Evolutionary conservation across 495 filamentous ascomycete species (phyloP), one percentile per base, ranked within the genome.

Genomic region (Penicillium riverlandense): DNA sequence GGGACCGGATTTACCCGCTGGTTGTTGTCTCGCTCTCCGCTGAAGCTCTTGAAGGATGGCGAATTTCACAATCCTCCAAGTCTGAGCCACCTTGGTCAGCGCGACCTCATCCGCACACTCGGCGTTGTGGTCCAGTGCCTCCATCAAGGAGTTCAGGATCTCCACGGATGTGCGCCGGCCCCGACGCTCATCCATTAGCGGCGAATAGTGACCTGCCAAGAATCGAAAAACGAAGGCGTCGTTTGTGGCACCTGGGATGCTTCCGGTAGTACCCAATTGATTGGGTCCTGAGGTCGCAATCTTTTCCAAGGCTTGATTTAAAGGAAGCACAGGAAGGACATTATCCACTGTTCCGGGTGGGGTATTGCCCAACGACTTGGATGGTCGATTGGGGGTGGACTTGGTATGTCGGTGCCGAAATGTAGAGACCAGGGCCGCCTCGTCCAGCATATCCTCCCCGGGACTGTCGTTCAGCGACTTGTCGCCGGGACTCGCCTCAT

Each of bases 51-150:
- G 64, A 12, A 76, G 56, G 35, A 84, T 71, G 15, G 78, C 77
- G 44, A 76, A 81, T 14, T 76, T 79, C 12, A 88, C 58, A 29
- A 88, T 74, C 31, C 80, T 79, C 85, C 85, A 90, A 4, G 83
- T 87, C 53, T 88, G 85, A 7, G 85, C 80, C 10, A 88, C 63
- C 11, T 79, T 78, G 52, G 78, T 75, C 44, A 80, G 67, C 22
- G 75, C 75, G 22, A 76, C 66, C 11, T 71, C 67, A 48, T 83
- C 78, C 5, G 83, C 78, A 38, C 78, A 69, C 39, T 62, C 66
- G 9, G 83, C 83, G 63, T 84, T 89, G 27, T 70, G 66, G 42
- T 81, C 74, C 2, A 86, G 63, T 11, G 81, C 80, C 1, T 58
- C 54, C 8, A 69, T 53, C 29, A 84, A 58, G 9, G 75, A 69